These are phyloP conservation scores for Curvularia verruculosa DNA, from an alignment of 2,329 filamentous ascomycete species.

Conservation along the genomic window DNA sequence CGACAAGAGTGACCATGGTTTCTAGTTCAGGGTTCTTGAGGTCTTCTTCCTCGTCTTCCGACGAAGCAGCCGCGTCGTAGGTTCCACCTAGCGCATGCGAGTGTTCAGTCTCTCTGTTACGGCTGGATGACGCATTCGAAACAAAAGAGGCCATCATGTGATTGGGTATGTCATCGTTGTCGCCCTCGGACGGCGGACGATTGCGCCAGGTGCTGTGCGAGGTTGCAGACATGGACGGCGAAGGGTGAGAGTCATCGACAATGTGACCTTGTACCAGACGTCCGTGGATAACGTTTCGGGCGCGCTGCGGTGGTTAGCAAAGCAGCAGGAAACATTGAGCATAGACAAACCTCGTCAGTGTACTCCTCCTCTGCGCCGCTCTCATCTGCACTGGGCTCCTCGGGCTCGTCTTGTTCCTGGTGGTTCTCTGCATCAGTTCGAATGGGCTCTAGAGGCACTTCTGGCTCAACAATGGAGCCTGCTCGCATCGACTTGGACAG, in stretches of 20 bases:
- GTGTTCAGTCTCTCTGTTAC: slow-evolving; percentile 52
- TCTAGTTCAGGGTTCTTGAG: slow-evolving; percentile 80
- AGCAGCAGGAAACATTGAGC: neutral
- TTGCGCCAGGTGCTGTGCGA: slow-evolving; percentile 61
- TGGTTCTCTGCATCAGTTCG: slow-evolving; percentile 28
- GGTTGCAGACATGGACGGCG: slow-evolving; percentile 70
- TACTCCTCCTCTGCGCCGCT: slow-evolving; percentile 55
- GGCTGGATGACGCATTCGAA: slow-evolving; percentile 73
- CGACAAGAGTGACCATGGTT: slow-evolving; percentile 96
- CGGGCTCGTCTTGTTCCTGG: slow-evolving; percentile 20
- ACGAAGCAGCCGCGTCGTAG: slow-evolving; percentile 79
- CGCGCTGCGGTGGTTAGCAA: slow-evolving; percentile 57
- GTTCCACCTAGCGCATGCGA: slow-evolving; percentile 81
- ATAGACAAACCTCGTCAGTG: slow-evolving; percentile 66
- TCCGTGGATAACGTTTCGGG: slow-evolving; percentile 87
- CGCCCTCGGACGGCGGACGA: slow-evolving; percentile 54
- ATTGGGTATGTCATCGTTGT: slow-evolving; percentile 66
- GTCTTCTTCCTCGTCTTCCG: slow-evolving; percentile 93
- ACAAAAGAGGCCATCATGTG: slow-evolving; percentile 83
- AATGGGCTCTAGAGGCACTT: slow-evolving; percentile 36
- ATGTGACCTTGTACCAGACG: slow-evolving; percentile 92
- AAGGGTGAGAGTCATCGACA: slow-evolving; percentile 90
- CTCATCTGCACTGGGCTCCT: slow-evolving; percentile 30
- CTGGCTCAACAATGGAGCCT: slow-evolving; percentile 43
- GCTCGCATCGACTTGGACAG: slow-evolving; percentile 46